phyloP scores from a whole-genome alignment of 75 land plant species.

The Cryptomeria japonica region DNA sequence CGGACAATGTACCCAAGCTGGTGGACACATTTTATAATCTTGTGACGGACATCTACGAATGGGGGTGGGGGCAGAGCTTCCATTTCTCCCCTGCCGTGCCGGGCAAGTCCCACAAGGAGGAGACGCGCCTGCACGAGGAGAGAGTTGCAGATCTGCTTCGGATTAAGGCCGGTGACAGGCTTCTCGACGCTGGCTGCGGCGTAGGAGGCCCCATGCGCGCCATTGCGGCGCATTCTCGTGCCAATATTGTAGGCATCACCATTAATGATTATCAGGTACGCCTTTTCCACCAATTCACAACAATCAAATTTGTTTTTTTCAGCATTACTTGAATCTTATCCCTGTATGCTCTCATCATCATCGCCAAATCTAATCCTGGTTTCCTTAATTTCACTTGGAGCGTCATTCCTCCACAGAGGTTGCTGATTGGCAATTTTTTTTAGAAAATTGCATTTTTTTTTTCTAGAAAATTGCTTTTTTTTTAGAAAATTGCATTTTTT shows the following conservation, averaged over 20 bases:
- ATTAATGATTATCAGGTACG: slow-evolving; percentile 55
- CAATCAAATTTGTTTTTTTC: too few species aligned
- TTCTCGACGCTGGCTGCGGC: slow-evolving; percentile 94
- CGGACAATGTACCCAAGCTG: slow-evolving; percentile 78
- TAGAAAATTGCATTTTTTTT: too few species aligned
- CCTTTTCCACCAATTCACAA: too few species aligned
- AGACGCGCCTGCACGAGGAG: slow-evolving; percentile 88
- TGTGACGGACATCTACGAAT: slow-evolving; percentile 95
- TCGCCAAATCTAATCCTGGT: too few species aligned
- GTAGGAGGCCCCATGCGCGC: slow-evolving; percentile 96
- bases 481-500: too few species aligned
- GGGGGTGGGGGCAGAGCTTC: slow-evolving; percentile 99
- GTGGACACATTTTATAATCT: slow-evolving; percentile 97
- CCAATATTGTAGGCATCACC: slow-evolving; percentile 85
- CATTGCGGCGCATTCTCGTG: slow-evolving; percentile 74
- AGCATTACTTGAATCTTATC: too few species aligned
- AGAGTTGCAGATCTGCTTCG: slow-evolving; percentile 75
- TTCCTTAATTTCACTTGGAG: too few species aligned
- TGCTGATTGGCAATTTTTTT: too few species aligned
- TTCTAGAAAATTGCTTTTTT: too few species aligned
- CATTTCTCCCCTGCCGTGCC: slow-evolving; percentile 87
- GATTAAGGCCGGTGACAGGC: slow-evolving; percentile 44
- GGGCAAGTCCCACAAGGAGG: slow-evolving; percentile 72
- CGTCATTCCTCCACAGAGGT: too few species aligned
- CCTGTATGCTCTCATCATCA: too few species aligned